Conservation (phyloP, 2,329 filamentous ascomycete species). For the Colletotrichum navitas region DNA sequence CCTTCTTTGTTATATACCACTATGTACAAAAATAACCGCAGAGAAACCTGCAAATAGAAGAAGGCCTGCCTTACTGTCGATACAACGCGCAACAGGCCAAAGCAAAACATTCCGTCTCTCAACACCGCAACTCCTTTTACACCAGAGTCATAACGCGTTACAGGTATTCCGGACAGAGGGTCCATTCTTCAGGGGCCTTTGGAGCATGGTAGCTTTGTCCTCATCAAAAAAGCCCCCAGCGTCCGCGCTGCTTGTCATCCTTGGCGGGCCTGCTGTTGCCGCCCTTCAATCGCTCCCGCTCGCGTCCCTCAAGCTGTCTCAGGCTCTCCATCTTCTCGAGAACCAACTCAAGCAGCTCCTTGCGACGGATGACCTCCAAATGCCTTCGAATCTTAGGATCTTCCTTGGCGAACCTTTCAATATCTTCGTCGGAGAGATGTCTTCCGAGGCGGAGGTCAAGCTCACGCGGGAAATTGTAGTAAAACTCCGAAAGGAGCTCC, state of each 20-base stretch:
- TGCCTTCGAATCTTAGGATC: constrained; percentile 91
- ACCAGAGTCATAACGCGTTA: constrained; percentile 36
- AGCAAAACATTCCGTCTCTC: constrained; percentile 15
- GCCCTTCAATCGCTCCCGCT: constrained; percentile 63
- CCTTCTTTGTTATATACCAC: constrained; percentile 34
- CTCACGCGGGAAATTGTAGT: constrained; percentile 96
- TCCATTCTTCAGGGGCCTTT: neutral
- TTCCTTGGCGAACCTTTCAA: constrained; percentile 92
- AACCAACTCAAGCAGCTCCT: constrained; percentile 92
- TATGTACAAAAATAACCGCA: constrained; percentile 31
- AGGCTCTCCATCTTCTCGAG: constrained; percentile 96
- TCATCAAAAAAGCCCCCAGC: constrained; percentile 64
- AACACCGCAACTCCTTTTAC: constrained; percentile 39
- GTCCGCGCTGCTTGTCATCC: constrained; percentile 57
- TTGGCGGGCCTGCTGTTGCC: constrained; percentile 52
- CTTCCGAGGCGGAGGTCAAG: constrained; percentile 88
- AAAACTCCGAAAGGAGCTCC: constrained; percentile 95
- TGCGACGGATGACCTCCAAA: constrained; percentile 90
- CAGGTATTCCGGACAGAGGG: constrained; percentile 8
- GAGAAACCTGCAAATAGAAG: constrained; percentile 18
- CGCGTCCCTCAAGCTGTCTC: constrained; percentile 82
- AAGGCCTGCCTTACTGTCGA: constrained; percentile 7
- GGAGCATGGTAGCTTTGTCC: neutral
- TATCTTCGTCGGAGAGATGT: constrained; percentile 80
- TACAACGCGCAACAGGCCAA: neutral